Evolutionary conservation across 1,139 yeast species (phyloP).

Genomic region (Kluyveromyces sp.): DNA sequence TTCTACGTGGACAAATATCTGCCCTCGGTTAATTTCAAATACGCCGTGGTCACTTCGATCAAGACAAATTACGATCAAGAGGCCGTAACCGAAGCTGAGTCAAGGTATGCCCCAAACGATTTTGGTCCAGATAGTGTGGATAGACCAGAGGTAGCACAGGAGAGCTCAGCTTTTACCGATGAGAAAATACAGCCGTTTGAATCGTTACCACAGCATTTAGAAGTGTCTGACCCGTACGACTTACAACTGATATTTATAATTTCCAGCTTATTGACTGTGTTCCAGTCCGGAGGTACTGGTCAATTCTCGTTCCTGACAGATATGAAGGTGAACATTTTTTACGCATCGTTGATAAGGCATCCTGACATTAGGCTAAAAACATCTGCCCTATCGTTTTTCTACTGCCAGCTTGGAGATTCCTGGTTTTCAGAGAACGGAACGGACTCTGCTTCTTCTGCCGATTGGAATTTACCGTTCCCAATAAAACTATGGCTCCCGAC

Average conservation of each 20-base stretch:
- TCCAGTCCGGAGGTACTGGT: constrained; percentile 1
- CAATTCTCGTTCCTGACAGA: constrained; percentile 2
- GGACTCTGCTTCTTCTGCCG: background rate
- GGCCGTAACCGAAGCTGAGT: background rate
- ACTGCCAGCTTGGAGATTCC: constrained; percentile 5
- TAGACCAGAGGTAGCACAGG: background rate
- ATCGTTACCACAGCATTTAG: constrained; percentile 4
- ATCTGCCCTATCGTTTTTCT: constrained; percentile 8
- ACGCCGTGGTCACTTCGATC: constrained; percentile 3
- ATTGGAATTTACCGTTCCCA: constrained; percentile 4
- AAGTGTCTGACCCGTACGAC: constrained; percentile 1
- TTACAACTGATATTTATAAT: constrained; percentile 3
- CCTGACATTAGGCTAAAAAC: constrained; percentile 5
- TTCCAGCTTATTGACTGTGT: constrained; percentile 4
- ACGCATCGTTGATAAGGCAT: constrained; percentile 5
- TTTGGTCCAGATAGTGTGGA: background rate
- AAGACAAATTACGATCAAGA: background rate
- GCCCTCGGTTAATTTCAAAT: constrained; percentile 4
- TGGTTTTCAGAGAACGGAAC: constrained; percentile 2
- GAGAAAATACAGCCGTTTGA: background rate
- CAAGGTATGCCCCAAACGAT: background rate
- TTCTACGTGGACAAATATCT: constrained; percentile 3
- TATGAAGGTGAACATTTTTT: constrained; percentile 2
- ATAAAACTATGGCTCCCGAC: constrained; percentile 7
- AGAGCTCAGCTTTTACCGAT: background rate